phyloP scores from a whole-genome alignment of 805 yeast genomes.

The Zygoascus tannicola region DNA sequence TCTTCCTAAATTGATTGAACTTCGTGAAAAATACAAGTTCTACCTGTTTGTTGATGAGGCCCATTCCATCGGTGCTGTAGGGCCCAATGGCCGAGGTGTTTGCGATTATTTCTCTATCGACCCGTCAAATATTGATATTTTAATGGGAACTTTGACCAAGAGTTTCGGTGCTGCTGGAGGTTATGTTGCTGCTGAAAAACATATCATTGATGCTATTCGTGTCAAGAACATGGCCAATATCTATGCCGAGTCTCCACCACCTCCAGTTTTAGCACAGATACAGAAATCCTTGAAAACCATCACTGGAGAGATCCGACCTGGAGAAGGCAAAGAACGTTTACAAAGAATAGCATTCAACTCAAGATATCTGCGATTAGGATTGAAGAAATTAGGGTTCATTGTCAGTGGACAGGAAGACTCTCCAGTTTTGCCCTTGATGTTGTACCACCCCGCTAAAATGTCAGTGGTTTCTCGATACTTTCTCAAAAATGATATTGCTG shows the following conservation, averaged over 20 bases:
- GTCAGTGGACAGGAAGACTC: slow-evolving; percentile 94
- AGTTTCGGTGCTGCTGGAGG: slow-evolving; percentile 99
- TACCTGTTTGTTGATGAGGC: slow-evolving; percentile 94
- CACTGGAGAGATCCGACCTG: slow-evolving; percentile 74
- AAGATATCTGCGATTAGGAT: slow-evolving; percentile 81
- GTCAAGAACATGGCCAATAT: slow-evolving; percentile 60
- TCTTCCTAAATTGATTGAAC: slow-evolving; percentile 61
- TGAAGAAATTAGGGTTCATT: slow-evolving; percentile 86
- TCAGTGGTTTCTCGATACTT: slow-evolving; percentile 82
- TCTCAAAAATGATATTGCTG: slow-evolving; percentile 74
- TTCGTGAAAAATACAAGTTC: slow-evolving; percentile 78
- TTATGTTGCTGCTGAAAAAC: slow-evolving; percentile 71
- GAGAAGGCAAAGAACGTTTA: slow-evolving; percentile 86
- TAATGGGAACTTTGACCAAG: slow-evolving; percentile 97
- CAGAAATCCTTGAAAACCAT: slow-evolving; percentile 69
- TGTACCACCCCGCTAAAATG: slow-evolving; percentile 90
- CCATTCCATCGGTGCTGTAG: slow-evolving; percentile 98
- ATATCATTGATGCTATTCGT: slow-evolving; percentile 64
- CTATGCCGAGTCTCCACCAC: slow-evolving; percentile 82
- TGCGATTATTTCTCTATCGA: slow-evolving; percentile 84
- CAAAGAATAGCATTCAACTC: slow-evolving; percentile 94
- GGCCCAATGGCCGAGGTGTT: slow-evolving; percentile 87
- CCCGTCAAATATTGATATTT: slow-evolving; percentile 67
- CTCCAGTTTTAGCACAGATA: slow-evolving; percentile 86
- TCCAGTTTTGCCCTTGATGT: slow-evolving; percentile 84